Conservation (phyloP, 768 basidiomycete species). For the Clitopilus hobsonii region DNA sequence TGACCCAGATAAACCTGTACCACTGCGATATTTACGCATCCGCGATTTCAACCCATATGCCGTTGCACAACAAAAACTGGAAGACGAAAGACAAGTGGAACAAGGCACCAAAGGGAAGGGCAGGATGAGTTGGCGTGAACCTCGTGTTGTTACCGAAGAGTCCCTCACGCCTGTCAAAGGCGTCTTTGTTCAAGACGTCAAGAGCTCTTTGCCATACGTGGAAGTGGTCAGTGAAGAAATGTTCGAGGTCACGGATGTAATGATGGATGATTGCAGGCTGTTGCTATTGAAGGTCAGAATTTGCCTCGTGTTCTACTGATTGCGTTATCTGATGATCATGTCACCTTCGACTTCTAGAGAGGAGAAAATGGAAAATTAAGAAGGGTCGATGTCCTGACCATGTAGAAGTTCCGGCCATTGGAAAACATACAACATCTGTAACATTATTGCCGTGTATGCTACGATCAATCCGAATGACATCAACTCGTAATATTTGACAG, state of each 20-base stretch:
- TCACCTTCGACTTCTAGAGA: conserved; percentile 23
- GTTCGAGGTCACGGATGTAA: conserved; percentile 49
- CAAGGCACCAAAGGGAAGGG: conserved; percentile 21
- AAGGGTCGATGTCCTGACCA: conserved; percentile 39
- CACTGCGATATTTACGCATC: conserved; percentile 23
- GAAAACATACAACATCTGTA: background rate
- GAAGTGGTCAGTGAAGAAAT: conserved; percentile 44
- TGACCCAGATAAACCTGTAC: background rate
- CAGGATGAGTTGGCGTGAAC: conserved; percentile 21
- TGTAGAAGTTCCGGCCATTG: conserved; percentile 23
- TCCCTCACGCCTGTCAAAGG: conserved; percentile 37
- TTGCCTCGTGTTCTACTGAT: conserved; percentile 5
- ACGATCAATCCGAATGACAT: background rate
- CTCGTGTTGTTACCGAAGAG: conserved; percentile 34
- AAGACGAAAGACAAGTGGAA: background rate
- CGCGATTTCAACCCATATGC: conserved; percentile 34
- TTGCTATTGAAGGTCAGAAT: conserved; percentile 43
- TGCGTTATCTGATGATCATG: conserved; percentile 1
- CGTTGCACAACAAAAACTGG: conserved; percentile 11
- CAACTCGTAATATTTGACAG: background rate
- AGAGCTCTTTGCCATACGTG: conserved; percentile 45
- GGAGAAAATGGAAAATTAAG: conserved; percentile 32
- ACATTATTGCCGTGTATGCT: conserved; percentile 1
- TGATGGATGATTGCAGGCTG: conserved; percentile 52
- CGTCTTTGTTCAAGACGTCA: conserved; percentile 43